Percentiles rank a stretch among this genome's conserved stretches.
phyloP scores from a whole-genome alignment of 257 asterid species.

The Salvia rosmarinus region DNA sequence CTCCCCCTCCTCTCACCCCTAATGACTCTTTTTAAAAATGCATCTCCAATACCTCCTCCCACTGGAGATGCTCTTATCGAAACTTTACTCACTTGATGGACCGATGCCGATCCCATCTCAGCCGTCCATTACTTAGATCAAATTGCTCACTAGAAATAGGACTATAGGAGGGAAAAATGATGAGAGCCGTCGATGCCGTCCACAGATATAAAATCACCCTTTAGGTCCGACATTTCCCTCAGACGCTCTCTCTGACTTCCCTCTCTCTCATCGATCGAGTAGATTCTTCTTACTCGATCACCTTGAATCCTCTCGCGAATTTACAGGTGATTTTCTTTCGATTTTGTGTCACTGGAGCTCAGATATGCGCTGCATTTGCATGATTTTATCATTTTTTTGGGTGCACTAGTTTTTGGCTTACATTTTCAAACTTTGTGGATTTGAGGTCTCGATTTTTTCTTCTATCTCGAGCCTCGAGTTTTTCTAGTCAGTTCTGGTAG shows the following conservation, averaged over 20 bases:
- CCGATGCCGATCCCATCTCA: slow-evolving; percentile 26
- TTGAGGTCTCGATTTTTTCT: background rate
- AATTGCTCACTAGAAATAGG: slow-evolving; percentile 34
- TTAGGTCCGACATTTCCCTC: slow-evolving; percentile 29
- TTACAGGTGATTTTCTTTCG: slow-evolving; percentile 31
- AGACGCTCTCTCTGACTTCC: slow-evolving; percentile 15
- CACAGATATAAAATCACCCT: slow-evolving; percentile 39
- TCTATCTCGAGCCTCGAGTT: background rate
- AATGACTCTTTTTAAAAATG: too few species aligned
- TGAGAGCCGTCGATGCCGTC: slow-evolving; percentile 42
- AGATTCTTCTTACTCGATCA: slow-evolving; percentile 36
- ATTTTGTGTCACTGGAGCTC: background rate
- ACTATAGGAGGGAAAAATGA: slow-evolving; percentile 44
- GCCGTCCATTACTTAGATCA: slow-evolving; percentile 25
- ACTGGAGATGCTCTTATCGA: too few species aligned
- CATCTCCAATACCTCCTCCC: too few species aligned
- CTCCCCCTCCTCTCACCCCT: too few species aligned
- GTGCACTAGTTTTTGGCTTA: background rate
- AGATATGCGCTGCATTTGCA: slow-evolving; percentile 28
- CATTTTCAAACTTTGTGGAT: background rate
- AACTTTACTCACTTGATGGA: slow-evolving; percentile 13
- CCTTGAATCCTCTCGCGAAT: slow-evolving; percentile 4
- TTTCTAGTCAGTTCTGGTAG: background rate
- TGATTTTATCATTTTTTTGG: background rate
- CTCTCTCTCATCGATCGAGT: slow-evolving; percentile 35